Conservation (phyloP, 2,329 filamentous ascomycete species). For the Xylariaceae sp. region DNA sequence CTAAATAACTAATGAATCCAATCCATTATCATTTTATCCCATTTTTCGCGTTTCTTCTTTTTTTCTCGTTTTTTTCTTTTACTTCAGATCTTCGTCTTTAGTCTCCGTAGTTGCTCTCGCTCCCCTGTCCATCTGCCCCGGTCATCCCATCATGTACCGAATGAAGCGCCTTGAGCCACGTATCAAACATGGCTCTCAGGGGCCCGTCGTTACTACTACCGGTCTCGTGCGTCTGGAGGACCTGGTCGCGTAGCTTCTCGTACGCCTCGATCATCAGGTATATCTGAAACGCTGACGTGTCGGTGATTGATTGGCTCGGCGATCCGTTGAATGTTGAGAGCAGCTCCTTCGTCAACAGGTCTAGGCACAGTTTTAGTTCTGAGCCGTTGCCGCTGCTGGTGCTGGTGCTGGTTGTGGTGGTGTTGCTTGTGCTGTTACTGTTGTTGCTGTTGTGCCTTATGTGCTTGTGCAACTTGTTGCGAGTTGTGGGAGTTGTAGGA, state of each 20-base stretch:
- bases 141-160: constrained; percentile 40
- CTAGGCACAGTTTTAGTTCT: constrained; percentile 46
- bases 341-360: constrained; percentile 47
- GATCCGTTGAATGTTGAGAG: constrained; percentile 36
- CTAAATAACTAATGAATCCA: too few relatives aligned
- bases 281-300: constrained; percentile 45
- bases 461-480: too few relatives aligned
- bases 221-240: constrained; percentile 33
- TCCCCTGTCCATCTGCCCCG: constrained; percentile 26
- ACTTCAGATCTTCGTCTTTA: background rate
- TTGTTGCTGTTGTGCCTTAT: too few relatives aligned
- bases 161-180: constrained; percentile 48
- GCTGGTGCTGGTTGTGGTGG: too few relatives aligned
- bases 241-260: constrained; percentile 46
- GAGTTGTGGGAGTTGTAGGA: constrained; percentile 28
- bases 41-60: too few relatives aligned
- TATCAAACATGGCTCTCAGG: constrained; percentile 42
- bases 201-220: constrained; percentile 29
- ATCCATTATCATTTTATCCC: too few relatives aligned
- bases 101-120: constrained; percentile 35
- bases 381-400: constrained; percentile 19
- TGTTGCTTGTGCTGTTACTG: too few relatives aligned
- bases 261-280: constrained; percentile 57
- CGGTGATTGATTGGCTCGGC: constrained; percentile 24
- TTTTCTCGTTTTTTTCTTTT: too few relatives aligned